Evolutionary conservation across 2,329 filamentous ascomycete genomes (phyloP), one percentile per base, ranked within the genome.

Genomic region (Colletotrichum tabaci): DNA sequence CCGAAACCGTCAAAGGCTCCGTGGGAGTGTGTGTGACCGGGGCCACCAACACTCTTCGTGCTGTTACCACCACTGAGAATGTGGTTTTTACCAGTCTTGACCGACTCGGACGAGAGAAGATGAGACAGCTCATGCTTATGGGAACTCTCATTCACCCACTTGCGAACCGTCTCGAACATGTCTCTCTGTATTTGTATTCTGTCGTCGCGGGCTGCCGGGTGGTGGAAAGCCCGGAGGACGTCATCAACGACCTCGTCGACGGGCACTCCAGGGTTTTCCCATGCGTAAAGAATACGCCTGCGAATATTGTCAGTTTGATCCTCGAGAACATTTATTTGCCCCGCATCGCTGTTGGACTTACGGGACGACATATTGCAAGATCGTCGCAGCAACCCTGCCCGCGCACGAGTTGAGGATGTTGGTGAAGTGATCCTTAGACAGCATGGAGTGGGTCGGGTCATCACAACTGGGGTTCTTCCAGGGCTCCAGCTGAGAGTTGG

Each of bases 291-390:
- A 58, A 98, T 85, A 44, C 96, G 93, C 2, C 89, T 90, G 73
- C 35, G 35, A 12, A 52, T 47, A 26, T 40, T 21, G 66, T 82
- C 64, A 82, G 77, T 35, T 18, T 18, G 50, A 30, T 30, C 18
- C 55, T 44, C 21, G 2, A 26, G 35, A 26, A 21, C 6, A n/a
- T 35, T 38, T 3, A 38, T 38, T 38, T 38, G 12, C 16, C 16
- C 26, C 18, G 5, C 40, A 50, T 38, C 6, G 4, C 9, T 5
- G 30, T 21, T 46, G 49, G 35, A 84, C 88, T 84, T 83, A 91
- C 86, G 96, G 96, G 1, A 95, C 94, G 42, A 93, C 90, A 77
- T 97, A 98, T 85, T 97, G 91, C 30, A 98, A 84, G 70, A 98
- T 93, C 0, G 90, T 91, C 6, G 91, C 85, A 9, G 93, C 93